Conservation (phyloP, 257 asterid species). For the Ligustrum vulgare region DNA sequence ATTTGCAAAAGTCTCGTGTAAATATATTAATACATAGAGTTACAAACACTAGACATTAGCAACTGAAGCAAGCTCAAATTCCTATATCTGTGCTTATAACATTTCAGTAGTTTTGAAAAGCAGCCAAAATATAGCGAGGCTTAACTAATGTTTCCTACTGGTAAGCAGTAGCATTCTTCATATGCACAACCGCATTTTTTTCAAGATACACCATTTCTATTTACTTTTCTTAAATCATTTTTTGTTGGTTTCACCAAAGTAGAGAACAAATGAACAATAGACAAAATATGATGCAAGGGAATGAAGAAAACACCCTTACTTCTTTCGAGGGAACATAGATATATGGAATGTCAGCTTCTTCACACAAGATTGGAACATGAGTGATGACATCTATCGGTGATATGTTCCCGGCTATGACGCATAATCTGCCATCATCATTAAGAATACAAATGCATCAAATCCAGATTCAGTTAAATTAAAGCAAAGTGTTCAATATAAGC, state of each 20-base stretch:
- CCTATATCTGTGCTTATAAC: no score
- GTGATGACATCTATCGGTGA: conserved; percentile 93
- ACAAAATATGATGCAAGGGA: no score
- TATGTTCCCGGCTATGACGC: conserved; percentile 92
- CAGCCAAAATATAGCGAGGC: neutral
- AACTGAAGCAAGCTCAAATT: neutral
- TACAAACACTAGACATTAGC: neutral
- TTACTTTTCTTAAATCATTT: neutral
- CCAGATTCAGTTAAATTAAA: neutral
- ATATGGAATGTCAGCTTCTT: conserved; percentile 79
- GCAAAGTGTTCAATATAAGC: neutral
- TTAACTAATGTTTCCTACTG: neutral
- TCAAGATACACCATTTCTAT: neutral
- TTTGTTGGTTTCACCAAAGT: neutral
- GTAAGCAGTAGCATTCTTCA: neutral
- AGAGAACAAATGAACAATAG: neutral
- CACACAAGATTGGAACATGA: conserved; percentile 62
- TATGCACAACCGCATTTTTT: neutral
- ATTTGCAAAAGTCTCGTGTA: neutral
- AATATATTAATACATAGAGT: no score
- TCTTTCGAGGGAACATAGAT: conserved; percentile 82
- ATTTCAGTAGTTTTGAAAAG: neutral
- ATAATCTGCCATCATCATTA: conserved; percentile 52
- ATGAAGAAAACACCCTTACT: conserved; percentile 42
- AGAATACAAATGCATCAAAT: neutral